Evolutionary conservation across 2,329 filamentous ascomycete species (phyloP), one percentile per base, ranked within the genome.

Genomic region (Colletotrichum salicis): DNA sequence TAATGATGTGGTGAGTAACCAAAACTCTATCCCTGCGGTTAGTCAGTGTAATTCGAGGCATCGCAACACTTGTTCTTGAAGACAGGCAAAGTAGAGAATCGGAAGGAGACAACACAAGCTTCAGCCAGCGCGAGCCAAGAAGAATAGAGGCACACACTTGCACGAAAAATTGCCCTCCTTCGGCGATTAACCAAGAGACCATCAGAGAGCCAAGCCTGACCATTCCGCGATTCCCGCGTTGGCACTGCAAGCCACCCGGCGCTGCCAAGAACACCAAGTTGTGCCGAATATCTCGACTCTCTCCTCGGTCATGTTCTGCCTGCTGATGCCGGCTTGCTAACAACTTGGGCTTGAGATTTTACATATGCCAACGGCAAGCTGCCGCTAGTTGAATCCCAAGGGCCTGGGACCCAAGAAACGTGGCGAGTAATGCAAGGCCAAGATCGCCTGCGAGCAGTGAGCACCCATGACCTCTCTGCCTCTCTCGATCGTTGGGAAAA

Each of bases 221-320:
- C 22, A 31, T 35, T 45, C 64, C 64, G 64, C 57, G 41, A 37
- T 45, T 68, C 64, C 64, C 54, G 58, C 33, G 58, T 68, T 71
- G 64, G 69, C 69, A 55, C 58, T 68, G 69, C 58, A 71, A 71
- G 69, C 69, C 69, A 64, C 64, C 69, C 69, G 64, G 59, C 27
- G 69, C 69, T 24, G 64, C 69, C 64, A 67, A 71, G 69, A n/a
- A 22, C 52, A 55, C 19, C 35, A 68, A 41, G 48, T 27, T 60
- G 33, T 33, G 31, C 31, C 8, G 27, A n/a, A 15, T 35, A n/a
- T 56, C 33, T 24, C 48, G 12, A 6, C 27, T 19, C 7, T 41
- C 52, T 22, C 19, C 33, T 24, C n/a, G 10, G 19, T 22, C 19
- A 31, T 29, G 4, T 31, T 24, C 24, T 66, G 37, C 37, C 37